phyloP scores from a whole-genome alignment of 1,284 basidiomycete genomes.

The Puccinia triticina region DNA sequence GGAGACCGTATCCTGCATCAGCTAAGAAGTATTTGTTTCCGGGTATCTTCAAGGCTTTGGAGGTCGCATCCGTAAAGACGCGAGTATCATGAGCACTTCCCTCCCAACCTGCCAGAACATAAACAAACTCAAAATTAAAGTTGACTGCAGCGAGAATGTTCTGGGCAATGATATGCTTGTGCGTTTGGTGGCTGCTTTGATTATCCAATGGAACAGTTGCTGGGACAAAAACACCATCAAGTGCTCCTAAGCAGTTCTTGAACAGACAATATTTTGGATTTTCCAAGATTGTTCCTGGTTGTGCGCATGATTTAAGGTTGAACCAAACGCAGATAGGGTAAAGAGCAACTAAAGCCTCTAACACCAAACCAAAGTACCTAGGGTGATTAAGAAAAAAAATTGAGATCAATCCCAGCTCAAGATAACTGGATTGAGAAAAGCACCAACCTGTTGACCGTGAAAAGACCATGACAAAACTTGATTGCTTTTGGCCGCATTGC shows the following conservation, averaged over 20 bases:
- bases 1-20: not conserved
- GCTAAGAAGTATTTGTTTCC: not conserved
- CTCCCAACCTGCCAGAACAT: slow-evolving; percentile 26
- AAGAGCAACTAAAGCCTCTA: not conserved
- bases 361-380: not conserved
- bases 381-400: not conserved
- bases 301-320: not conserved
- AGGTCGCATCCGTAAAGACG: not conserved
- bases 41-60: not conserved
- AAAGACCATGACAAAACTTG: not conserved
- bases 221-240: not conserved
- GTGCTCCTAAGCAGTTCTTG: not conserved
- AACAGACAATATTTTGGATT: not conserved
- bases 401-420: not conserved
- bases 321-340: not conserved
- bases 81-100: slow-evolving; percentile 10
- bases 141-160: not conserved
- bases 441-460: not conserved
- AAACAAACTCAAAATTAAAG: slow-evolving; percentile 12
- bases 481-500: not conserved
- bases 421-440: not conserved
- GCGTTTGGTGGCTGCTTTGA: not conserved
- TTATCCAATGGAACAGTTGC: not conserved
- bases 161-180: not conserved
- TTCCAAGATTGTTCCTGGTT: not conserved